Conservation (phyloP, 2,329 filamentous ascomycete species). For the Aquanectria penicillioides region DNA sequence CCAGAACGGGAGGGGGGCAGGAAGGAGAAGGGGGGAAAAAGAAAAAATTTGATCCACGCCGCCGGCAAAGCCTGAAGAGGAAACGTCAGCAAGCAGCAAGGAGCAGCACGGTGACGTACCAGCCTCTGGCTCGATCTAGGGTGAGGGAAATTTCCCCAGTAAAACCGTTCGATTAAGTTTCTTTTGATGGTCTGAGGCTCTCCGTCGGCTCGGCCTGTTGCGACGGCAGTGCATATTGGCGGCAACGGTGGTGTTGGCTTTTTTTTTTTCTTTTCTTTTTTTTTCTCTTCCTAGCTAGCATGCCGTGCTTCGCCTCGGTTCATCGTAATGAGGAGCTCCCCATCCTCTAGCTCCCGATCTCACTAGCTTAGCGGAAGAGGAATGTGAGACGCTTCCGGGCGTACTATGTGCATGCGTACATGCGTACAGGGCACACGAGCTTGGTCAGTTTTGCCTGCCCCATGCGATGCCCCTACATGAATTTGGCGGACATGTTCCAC, state of each 20-base stretch:
- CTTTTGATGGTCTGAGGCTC: constrained; percentile 33
- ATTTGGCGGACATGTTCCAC: background rate
- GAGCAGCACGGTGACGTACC: constrained; percentile 14
- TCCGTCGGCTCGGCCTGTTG: constrained; percentile 10
- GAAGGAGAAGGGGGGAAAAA: constrained; percentile 20
- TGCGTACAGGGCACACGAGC: background rate
- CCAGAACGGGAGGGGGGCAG: constrained; percentile 12
- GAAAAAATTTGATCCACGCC: constrained; percentile 23
- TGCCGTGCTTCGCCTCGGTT: no score
- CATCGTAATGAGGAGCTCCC: no score
- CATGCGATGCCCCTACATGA: background rate
- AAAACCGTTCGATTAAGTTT: constrained; percentile 36
- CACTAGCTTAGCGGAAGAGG: background rate
- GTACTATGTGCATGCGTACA: no score
- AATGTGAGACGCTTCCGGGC: background rate
- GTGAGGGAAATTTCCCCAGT: constrained; percentile 27
- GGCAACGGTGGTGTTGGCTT: background rate
- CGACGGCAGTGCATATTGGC: constrained; percentile 7
- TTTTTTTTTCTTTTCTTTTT: background rate
- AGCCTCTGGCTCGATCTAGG: constrained; percentile 10
- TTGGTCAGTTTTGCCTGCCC: no score
- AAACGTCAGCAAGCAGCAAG: constrained; percentile 25
- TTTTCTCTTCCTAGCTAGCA: no score
- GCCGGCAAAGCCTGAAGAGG: constrained; percentile 28
- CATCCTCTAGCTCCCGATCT: background rate